Conservation (phyloP, 2,329 filamentous ascomycete species). For the Capronia coronata region DNA sequence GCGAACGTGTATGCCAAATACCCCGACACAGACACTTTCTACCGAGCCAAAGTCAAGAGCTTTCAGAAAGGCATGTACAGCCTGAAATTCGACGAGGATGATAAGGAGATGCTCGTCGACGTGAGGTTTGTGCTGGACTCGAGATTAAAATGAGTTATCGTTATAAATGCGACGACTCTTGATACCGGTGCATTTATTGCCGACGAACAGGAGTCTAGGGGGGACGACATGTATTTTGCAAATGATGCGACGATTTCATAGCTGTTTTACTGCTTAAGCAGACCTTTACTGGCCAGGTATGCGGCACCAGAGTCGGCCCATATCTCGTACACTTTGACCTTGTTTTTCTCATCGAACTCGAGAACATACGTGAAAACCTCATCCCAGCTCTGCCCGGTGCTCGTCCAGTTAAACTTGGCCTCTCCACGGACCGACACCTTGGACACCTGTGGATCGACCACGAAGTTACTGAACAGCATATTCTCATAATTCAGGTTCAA, state of each 20-base stretch:
- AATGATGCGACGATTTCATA: neutral
- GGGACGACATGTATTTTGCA: neutral
- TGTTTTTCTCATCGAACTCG: constrained; percentile 33
- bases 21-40: constrained; percentile 78
- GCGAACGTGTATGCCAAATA: constrained; percentile 72
- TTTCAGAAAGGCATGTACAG: constrained; percentile 49
- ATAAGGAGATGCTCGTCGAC: constrained; percentile 68
- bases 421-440: constrained; percentile 34
- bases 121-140: constrained; percentile 72
- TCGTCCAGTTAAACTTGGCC: constrained; percentile 34
- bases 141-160: constrained; percentile 38
- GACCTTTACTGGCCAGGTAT: constrained; percentile 35
- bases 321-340: constrained; percentile 38
- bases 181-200: too few species aligned
- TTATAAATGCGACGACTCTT: constrained; percentile 1
- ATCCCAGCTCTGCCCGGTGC: constrained; percentile 36
- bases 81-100: constrained; percentile 70
- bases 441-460: constrained; percentile 34
- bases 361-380: constrained; percentile 39
- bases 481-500: constrained; percentile 32
- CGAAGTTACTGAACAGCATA: constrained; percentile 37
- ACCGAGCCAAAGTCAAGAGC: constrained; percentile 68
- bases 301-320: constrained; percentile 43
- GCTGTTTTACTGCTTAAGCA: constrained; percentile 8
- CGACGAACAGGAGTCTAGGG: neutral